phyloP scores from a whole-genome alignment of 2,329 filamentous ascomycete genomes.

The Botrytis deweyae region DNA sequence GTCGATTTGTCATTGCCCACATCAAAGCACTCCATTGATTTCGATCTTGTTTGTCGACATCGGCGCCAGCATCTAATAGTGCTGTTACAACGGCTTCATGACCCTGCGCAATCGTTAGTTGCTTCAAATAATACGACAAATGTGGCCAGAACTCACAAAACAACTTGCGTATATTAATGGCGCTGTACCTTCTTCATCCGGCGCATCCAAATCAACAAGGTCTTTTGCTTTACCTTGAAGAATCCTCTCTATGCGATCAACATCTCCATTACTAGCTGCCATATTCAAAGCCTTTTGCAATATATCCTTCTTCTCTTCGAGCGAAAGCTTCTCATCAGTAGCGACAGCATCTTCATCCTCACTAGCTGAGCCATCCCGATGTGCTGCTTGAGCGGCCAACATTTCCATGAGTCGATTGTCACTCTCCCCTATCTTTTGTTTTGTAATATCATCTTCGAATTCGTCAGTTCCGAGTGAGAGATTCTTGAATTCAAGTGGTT shows the following conservation, averaged over 20 bases:
- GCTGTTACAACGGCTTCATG: conserved; percentile 85
- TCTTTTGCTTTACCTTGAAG: conserved; percentile 70
- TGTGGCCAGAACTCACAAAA: conserved; percentile 62
- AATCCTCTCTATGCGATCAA: conserved; percentile 74
- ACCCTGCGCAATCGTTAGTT: conserved; percentile 52
- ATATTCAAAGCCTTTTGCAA: conserved; percentile 89
- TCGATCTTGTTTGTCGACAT: conserved; percentile 89
- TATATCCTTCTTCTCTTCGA: conserved; percentile 74
- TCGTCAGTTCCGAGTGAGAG: conserved; percentile 76
- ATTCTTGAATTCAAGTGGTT: conserved; percentile 77
- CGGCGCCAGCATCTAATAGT: conserved; percentile 79
- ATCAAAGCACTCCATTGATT: conserved; percentile 98
- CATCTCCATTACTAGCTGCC: conserved; percentile 94
- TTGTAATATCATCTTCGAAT: conserved; percentile 62
- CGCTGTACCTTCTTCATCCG: conserved; percentile 94
- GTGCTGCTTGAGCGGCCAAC: conserved; percentile 89
- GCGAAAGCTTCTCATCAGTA: conserved; percentile 68
- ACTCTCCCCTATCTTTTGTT: conserved; percentile 65
- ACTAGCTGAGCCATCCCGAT: conserved; percentile 69
- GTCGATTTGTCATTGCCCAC: conserved; percentile 99
- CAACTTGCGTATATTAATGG: conserved; percentile 97
- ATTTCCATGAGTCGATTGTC: conserved; percentile 91
- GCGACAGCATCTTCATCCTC: conserved; percentile 80
- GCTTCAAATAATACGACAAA: not conserved
- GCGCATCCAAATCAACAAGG: conserved; percentile 80